A percentile compares a stretch with the other conserved stretches of the same genome.
Evolutionary conservation across 2,329 filamentous ascomycete species (phyloP).

Genomic region (Venturiaceae sp.): DNA sequence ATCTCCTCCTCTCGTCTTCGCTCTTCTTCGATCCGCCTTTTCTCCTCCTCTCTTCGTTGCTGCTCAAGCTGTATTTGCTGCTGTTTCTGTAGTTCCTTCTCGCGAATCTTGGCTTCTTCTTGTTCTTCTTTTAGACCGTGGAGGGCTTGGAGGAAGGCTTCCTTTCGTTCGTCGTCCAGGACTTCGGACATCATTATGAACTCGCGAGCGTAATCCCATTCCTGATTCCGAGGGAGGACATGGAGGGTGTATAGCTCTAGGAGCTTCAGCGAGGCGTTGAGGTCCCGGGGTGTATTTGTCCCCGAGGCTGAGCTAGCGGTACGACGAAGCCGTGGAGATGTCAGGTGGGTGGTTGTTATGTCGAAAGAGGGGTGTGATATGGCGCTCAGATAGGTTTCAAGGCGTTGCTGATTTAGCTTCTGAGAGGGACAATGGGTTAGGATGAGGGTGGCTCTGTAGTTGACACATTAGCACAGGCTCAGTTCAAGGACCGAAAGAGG

Average conservation of each 20-base stretch:
- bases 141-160: constrained; percentile 79
- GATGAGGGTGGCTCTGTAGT: constrained; percentile 68
- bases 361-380: constrained; percentile 65
- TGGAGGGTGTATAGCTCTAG: constrained; percentile 93
- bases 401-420: constrained; percentile 69
- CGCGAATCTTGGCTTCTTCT: constrained; percentile 50
- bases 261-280: constrained; percentile 79
- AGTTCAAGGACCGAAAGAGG: background rate
- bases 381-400: constrained; percentile 82
- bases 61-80: constrained; percentile 46
- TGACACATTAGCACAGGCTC: background rate
- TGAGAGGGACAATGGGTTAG: constrained; percentile 85
- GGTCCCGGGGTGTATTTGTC: constrained; percentile 73
- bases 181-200: constrained; percentile 83
- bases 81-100: constrained; percentile 52
- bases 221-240: constrained; percentile 82
- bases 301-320: constrained; percentile 43
- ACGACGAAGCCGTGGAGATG: constrained; percentile 21
- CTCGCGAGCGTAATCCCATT: constrained; percentile 91
- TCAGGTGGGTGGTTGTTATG: constrained; percentile 52
- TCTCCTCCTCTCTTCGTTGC: constrained; percentile 32
- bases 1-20: constrained; percentile 20
- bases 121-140: constrained; percentile 79
- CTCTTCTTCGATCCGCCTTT: constrained; percentile 17
- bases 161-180: constrained; percentile 82